These are phyloP conservation scores for Fusarium longipes DNA, from an alignment of 2,329 filamentous ascomycete species.

Conservation along the genomic window DNA sequence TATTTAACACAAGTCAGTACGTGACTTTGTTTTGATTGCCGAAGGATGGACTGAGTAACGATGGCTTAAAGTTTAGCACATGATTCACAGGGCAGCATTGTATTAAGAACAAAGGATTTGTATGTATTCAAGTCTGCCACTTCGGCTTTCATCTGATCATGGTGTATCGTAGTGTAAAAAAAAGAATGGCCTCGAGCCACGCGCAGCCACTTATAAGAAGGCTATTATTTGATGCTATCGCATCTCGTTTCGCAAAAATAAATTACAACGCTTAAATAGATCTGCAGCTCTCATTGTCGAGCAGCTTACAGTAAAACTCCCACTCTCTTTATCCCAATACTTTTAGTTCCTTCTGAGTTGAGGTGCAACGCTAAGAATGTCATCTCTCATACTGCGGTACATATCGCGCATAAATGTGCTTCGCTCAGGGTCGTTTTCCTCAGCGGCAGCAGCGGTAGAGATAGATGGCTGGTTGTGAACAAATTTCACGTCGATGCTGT, in stretches of 20 bases:
- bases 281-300: slow-evolving; percentile 21
- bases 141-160: slow-evolving; percentile 30
- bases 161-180: slow-evolving; percentile 23
- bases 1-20: too few species aligned
- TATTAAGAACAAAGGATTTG: slow-evolving; percentile 20
- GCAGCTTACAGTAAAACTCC: slow-evolving; percentile 11
- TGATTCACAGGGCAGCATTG: neutral
- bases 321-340: neutral
- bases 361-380: slow-evolving; percentile 49
- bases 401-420: slow-evolving; percentile 64
- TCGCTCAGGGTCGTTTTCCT: slow-evolving; percentile 30
- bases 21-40: too few species aligned
- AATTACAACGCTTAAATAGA: slow-evolving; percentile 44
- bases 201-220: slow-evolving; percentile 13
- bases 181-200: slow-evolving; percentile 24
- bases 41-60: too few species aligned
- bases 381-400: slow-evolving; percentile 68
- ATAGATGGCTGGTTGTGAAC: slow-evolving; percentile 52
- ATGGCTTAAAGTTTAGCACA: neutral
- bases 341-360: slow-evolving; percentile 24
- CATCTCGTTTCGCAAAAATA: slow-evolving; percentile 22
- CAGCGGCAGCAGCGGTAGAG: slow-evolving; percentile 45
- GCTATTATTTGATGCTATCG: slow-evolving; percentile 33
- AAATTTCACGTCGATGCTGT: slow-evolving; percentile 67
- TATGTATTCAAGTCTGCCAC: slow-evolving; percentile 32